Percentiles rank a stretch among this genome's conserved stretches.
Conservation (phyloP, 1,284 basidiomycete species). For the Amylostereum chailletii region DNA sequence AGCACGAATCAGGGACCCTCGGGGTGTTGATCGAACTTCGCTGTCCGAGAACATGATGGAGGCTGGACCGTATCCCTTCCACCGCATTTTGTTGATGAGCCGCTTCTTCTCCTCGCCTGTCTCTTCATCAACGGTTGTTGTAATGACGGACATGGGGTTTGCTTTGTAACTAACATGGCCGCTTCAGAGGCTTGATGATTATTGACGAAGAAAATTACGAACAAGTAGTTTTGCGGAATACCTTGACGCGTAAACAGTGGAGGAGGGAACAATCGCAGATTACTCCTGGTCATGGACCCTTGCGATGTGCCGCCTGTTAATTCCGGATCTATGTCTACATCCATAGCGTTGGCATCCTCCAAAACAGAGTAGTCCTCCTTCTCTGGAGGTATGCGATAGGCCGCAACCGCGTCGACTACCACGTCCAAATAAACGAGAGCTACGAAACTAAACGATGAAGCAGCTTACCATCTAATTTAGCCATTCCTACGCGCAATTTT, state of each 20-base stretch:
- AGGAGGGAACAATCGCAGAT: slow-evolving; percentile 70
- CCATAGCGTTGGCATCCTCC: slow-evolving; percentile 17
- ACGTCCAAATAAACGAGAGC: background rate
- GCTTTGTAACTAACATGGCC: slow-evolving; percentile 56
- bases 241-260: slow-evolving; percentile 76
- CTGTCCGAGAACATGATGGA: slow-evolving; percentile 61
- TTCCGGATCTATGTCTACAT: slow-evolving; percentile 28
- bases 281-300: slow-evolving; percentile 29
- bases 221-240: slow-evolving; percentile 77
- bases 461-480: slow-evolving; percentile 66
- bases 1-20: too few species aligned
- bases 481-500: slow-evolving; percentile 64
- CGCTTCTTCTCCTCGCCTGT: slow-evolving; percentile 78
- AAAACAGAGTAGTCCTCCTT: slow-evolving; percentile 49
- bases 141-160: slow-evolving; percentile 63
- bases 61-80: slow-evolving; percentile 70
- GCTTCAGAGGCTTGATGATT: background rate
- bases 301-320: slow-evolving; percentile 11
- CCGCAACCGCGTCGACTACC: slow-evolving; percentile 63
- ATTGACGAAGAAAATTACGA: slow-evolving; percentile 12
- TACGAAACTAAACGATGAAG: background rate
- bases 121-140: slow-evolving; percentile 56
- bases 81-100: slow-evolving; percentile 70
- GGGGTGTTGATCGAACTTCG: slow-evolving; percentile 18
- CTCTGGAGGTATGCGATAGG: slow-evolving; percentile 61